Percentiles rank a stretch among this genome's conserved stretches.
phyloP scores from a whole-genome alignment of 129 eudicot species.

The Saposhnikovia divaricata region DNA sequence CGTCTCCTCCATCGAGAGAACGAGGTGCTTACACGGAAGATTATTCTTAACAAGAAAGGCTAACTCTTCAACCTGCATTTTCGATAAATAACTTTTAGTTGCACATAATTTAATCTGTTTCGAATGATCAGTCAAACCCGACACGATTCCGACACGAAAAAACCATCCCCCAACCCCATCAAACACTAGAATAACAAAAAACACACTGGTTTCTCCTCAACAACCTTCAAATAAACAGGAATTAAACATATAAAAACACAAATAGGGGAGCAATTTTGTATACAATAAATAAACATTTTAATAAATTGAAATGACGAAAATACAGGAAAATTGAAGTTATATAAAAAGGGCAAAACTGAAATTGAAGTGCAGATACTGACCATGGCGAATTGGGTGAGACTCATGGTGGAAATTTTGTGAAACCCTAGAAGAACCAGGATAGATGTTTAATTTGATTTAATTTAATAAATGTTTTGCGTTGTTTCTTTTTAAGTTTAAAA shows the following conservation, averaged over 20 bases:
- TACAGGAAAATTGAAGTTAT: neutral
- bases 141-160: no score
- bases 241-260: no score
- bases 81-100: neutral
- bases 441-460: no score
- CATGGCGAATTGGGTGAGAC: constrained; percentile 1
- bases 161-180: no score
- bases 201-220: neutral
- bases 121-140: no score
- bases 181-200: no score
- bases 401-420: neutral
- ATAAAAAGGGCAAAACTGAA: neutral
- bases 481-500: no score
- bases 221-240: no score
- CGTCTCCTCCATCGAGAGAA: constrained; percentile 68
- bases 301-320: no score
- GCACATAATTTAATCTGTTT: no score
- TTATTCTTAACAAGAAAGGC: constrained; percentile 86
- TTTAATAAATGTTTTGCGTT: no score
- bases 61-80: constrained; percentile 84
- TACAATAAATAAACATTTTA: neutral
- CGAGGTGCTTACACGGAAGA: constrained; percentile 78
- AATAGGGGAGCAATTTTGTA: no score
- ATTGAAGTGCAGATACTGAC: neutral
- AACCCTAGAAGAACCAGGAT: neutral